Base-by-base conservation (phyloP, 495 filamentous ascomycete genomes). In the Talaromyces trachyspermus region DNA sequence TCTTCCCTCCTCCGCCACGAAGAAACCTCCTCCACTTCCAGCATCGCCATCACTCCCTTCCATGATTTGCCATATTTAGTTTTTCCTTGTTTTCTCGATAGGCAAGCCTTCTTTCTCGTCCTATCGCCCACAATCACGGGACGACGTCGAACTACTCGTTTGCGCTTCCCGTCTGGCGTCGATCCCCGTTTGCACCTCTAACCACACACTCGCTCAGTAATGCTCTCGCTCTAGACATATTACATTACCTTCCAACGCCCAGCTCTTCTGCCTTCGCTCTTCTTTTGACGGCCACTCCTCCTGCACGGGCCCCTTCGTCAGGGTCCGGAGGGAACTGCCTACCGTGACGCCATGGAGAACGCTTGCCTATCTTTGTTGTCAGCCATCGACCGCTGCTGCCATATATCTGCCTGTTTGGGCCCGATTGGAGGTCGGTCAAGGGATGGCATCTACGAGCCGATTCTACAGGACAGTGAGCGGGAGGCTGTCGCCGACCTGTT, bases 401-500 rank as follows among this genome's bases (percentile, higher is more conserved):
- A 69, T 61, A 68, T 73, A 46, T 64, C 66, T 22, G 68, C 62
- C 40, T 73, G 70, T 46, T 62, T 73, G 48, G 66, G 66, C 24
- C 57, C 64, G 33, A 55, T 65, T 42, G 63, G 63, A 88, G 89
- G 83, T 61, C 88, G 88, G 64, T 83, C 88, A 59, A 88, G 86
- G 67, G 92, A 95, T 75, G 89, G 85, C 57, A 76, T 91, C 35
- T 96, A 99, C 65, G 94, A 99, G 64, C 88, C 89, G 41, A 89
- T 92, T 38, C 75, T 99, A 43, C 90, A 89, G 49, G 92, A 99
- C 60, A 95, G 86, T 66, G 92, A 97, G 69, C 82, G 92, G 56
- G 92, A 96, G 76, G 92, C 92, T 36, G 94, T 99, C 4, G 90
- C 92, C 43, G 92, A 99, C 61, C 75, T 99, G 25, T 74, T 99